Conservation (phyloP, 2,329 filamentous ascomycete species). For the Aspergillus candidus region DNA sequence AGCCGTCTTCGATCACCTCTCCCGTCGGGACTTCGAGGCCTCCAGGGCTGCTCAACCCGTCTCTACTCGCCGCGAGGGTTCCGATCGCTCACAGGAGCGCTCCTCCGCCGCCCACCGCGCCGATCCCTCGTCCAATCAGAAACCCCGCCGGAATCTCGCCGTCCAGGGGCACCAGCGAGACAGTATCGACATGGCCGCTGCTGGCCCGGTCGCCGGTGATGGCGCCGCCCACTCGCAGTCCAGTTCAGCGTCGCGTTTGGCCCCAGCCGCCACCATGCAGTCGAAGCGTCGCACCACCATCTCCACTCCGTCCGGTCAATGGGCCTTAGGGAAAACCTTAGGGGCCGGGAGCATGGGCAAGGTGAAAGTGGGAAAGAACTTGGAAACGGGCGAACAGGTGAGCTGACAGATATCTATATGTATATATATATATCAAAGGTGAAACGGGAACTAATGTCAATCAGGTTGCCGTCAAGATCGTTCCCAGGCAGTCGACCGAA, state of each 20-base stretch:
- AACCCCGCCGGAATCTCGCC: conserved; percentile 36
- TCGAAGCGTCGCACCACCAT: conserved; percentile 68
- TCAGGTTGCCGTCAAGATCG: conserved; percentile 94
- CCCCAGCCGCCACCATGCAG: conserved; percentile 33
- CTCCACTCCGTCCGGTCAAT: conserved; percentile 82
- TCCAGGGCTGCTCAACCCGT: conserved; percentile 56
- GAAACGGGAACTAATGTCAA: conserved; percentile 1
- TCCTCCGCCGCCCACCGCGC: conserved; percentile 44
- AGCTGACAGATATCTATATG: conserved; percentile 20
- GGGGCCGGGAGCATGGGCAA: conserved; percentile 98
- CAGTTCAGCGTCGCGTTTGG: conserved; percentile 27
- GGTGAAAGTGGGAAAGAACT: conserved; percentile 88
- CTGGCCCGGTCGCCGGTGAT: conserved; percentile 48
- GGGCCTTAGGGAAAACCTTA: conserved; percentile 93
- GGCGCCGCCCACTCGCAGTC: conserved; percentile 48
- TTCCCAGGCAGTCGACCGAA: conserved; percentile 82
- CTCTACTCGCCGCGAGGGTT: conserved; percentile 57
- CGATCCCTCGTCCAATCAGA: conserved; percentile 46
- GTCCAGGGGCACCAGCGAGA: conserved; percentile 38
- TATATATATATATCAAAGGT: too few species aligned
- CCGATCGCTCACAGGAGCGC: conserved; percentile 50
- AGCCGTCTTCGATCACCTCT: conserved; percentile 47
- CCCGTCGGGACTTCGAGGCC: conserved; percentile 68
- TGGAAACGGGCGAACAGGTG: conserved; percentile 86
- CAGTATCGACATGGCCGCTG: conserved; percentile 41